Evolutionary conservation across 352 stramenopile genomes (phyloP).

Genomic region (Paralagenidium karlingii): DNA sequence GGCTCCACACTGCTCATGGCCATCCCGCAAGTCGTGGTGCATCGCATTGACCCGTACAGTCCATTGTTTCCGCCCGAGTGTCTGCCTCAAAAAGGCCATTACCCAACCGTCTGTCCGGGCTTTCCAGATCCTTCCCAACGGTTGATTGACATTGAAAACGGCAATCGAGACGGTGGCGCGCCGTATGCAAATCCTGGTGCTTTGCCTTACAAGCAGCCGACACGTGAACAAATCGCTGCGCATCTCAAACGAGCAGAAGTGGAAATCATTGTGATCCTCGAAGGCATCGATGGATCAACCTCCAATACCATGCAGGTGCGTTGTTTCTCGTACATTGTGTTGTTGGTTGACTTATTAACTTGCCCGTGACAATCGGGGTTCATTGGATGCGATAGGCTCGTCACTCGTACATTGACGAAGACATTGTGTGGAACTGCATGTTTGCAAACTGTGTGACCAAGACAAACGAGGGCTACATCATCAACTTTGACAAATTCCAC

Average conservation of each 20-base stretch:
- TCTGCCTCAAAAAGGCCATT: slow-evolving; percentile 20
- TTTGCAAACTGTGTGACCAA: slow-evolving; percentile 69
- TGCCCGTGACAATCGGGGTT: neutral
- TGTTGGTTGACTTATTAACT: neutral
- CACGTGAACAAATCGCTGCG: slow-evolving; percentile 51
- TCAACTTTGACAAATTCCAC: slow-evolving; percentile 82
- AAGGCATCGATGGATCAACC: slow-evolving; percentile 75
- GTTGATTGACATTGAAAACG: slow-evolving; percentile 70
- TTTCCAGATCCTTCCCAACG: slow-evolving; percentile 69
- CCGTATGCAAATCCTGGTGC: neutral
- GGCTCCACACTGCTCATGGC: slow-evolving; percentile 75
- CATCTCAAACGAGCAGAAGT: slow-evolving; percentile 55
- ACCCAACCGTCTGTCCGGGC: slow-evolving; percentile 32
- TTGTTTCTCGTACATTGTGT: neutral
- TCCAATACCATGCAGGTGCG: slow-evolving; percentile 82
- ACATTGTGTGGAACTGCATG: slow-evolving; percentile 68
- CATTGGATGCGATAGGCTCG: no score
- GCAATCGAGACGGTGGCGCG: slow-evolving; percentile 51
- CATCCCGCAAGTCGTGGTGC: slow-evolving; percentile 65
- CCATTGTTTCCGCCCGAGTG: slow-evolving; percentile 72
- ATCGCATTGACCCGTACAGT: slow-evolving; percentile 80
- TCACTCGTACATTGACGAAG: slow-evolving; percentile 71
- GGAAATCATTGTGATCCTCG: slow-evolving; percentile 69
- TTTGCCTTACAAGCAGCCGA: slow-evolving; percentile 41
- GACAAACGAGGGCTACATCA: slow-evolving; percentile 24